Evolutionary conservation across 169 alveolate genomes (phyloP), one percentile per base, ranked within the genome.

Genomic region (Plasmodium ovale): DNA sequence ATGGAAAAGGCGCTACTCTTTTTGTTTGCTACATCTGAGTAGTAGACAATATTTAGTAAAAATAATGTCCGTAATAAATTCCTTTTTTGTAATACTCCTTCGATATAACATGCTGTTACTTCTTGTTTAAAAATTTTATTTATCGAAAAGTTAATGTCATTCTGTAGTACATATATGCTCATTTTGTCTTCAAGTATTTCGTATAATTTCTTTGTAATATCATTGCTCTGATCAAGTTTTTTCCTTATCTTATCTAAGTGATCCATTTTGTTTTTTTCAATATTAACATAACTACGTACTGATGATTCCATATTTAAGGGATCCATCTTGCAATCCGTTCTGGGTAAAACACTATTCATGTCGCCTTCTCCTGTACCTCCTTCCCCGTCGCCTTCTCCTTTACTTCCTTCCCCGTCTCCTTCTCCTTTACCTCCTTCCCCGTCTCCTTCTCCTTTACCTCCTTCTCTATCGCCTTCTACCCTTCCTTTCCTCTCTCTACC

Each of bases 11-110:
- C 93, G 27, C 95, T 82, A 54, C 73, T 77, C 56, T 92, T 85
- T 58, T 68, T 92, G 12, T 92, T 92, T 0, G 95, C 95, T 25
- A 87, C 70, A 62, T 88, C 95, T 4, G 95, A 92, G 49, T 68
- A 64, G 51, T 69, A 70, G 23, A 85, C 29, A 44, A 56, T 85
- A 62, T 69, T 85, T 64, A 85, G 35, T 33, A 69, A 59, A 62
- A 53, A 62, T 10, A 85, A 44, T 6, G 49, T 62, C 0, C 49
- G 62, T 19, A 69, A 37, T 7, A 85, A 49, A 71, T 85, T 85
- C 21, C 56, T 35, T 51, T 67, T 33, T 2, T 53, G 5, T 14
- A 85, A 25, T 85, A 85, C 4, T 47, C 44, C 56, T 29, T 85
- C 31, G 39, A 85, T 68, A 71, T 42, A 85, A 71, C 69, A 56